These are phyloP conservation scores for Leucosporidium scottii DNA, from an alignment of 768 basidiomycete genomes.

Conservation along the genomic window DNA sequence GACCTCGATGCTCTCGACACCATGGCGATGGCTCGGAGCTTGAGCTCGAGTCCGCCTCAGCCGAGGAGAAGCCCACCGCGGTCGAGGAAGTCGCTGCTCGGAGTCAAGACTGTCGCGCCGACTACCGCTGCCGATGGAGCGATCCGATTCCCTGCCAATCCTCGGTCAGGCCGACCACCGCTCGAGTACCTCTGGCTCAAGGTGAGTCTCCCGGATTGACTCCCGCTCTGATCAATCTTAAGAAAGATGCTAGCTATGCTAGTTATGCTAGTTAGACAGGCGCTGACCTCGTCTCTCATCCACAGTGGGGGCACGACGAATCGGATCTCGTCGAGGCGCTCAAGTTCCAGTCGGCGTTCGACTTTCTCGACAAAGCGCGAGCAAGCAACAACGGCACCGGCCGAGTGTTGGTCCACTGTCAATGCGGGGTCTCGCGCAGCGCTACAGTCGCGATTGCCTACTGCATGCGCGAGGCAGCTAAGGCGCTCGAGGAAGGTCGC, in stretches of 20 bases:
- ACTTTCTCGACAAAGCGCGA: constrained; percentile 69
- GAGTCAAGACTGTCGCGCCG: too few relatives aligned
- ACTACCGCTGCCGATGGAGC: neutral
- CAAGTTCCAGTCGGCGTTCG: constrained; percentile 73
- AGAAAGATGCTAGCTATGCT: too few relatives aligned
- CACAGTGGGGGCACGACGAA: constrained; percentile 82
- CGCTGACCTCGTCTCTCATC: too few relatives aligned
- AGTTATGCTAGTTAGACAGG: too few relatives aligned
- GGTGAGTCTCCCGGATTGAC: neutral
- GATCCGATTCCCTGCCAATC: constrained; percentile 18
- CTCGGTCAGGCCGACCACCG: constrained; percentile 54
- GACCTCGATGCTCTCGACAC: too few relatives aligned
- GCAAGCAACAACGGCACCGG: constrained; percentile 58
- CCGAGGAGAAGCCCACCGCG: constrained; percentile 56
- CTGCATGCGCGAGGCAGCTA: constrained; percentile 85
- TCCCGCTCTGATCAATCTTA: constrained; percentile 14
- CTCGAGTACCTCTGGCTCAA: constrained; percentile 73
- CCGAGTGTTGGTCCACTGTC: constrained; percentile 51
- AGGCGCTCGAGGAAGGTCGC: constrained; percentile 47
- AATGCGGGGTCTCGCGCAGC: constrained; percentile 86
- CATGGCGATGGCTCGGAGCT: constrained; percentile 9
- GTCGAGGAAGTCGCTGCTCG: constrained; percentile 41
- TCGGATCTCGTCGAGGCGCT: constrained; percentile 64
- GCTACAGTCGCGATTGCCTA: constrained; percentile 84
- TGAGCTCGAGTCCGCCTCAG: constrained; percentile 6